Percentiles rank a stretch among this genome's conserved stretches.
Conservation (phyloP, 164 flowering plant species). For the Houttuynia cordata region DNA sequence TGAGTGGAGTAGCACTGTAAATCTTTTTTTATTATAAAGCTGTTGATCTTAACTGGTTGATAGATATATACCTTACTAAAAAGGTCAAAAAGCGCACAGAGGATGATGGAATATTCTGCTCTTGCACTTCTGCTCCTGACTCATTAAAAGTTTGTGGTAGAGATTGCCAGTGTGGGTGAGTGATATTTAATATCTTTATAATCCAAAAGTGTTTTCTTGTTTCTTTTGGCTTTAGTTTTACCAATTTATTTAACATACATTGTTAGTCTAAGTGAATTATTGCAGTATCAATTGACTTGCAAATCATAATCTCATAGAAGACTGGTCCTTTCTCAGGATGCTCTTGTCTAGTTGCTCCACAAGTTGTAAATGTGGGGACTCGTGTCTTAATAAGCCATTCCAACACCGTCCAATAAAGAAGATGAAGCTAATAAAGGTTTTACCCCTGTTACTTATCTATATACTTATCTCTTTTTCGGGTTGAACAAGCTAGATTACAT, state of each 20-base stretch:
- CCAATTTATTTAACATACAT: too few relatives aligned
- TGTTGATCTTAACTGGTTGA: slow-evolving; percentile 30
- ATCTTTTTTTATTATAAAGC: not conserved
- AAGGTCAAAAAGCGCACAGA: slow-evolving; percentile 63
- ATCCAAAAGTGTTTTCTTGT: not conserved
- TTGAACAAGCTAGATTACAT: not conserved
- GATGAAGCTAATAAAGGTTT: slow-evolving; percentile 86
- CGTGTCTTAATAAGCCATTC: slow-evolving; percentile 85
- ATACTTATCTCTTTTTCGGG: not conserved
- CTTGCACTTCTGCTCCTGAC: slow-evolving; percentile 49
- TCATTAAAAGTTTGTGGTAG: slow-evolving; percentile 62
- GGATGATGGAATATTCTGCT: slow-evolving; percentile 97
- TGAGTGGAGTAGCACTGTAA: not conserved
- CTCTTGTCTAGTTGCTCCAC: slow-evolving; percentile 83
- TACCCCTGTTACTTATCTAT: not conserved
- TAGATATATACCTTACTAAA: slow-evolving; percentile 79
- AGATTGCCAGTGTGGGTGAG: slow-evolving; percentile 98
- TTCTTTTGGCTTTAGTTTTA: not conserved
- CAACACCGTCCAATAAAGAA: slow-evolving; percentile 76
- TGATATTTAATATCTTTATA: not conserved
- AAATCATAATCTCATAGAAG: too few relatives aligned
- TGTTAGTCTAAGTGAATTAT: not conserved
- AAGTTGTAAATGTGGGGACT: slow-evolving; percentile 74
- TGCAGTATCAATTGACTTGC: not conserved
- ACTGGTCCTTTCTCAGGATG: slow-evolving; percentile 46